Evolutionary conservation across 2,329 filamentous ascomycete genomes (phyloP), one percentile per base, ranked within the genome.

Genomic region (Grosmannia penicillata): DNA sequence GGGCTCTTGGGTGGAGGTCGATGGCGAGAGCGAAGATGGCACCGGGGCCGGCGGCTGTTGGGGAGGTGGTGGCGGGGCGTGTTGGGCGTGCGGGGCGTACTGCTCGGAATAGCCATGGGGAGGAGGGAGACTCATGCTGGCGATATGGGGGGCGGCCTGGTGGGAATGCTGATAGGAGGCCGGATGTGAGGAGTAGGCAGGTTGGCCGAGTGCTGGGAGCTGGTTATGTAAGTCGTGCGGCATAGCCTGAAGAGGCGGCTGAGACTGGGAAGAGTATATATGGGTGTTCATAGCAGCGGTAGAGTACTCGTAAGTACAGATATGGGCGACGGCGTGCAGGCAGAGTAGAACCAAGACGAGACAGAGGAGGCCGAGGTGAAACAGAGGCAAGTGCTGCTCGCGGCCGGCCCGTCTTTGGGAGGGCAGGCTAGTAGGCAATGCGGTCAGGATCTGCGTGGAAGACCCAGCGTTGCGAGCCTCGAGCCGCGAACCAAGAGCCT

Each of bases 151-250:
- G 9, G 32, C 34, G 8, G 36, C 36, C 15, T 41, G 39, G n/a
- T 37, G 32, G 15, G 33, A 33, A 31, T 40, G n/a, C n/a, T n/a
- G 41, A 8, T 47, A 43, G 11, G 43, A 30, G 9, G 32, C 34
- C 8, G 36, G 38, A 15, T 41, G 39, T 17, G 38, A 28, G 15
- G 33, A 33, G 33, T 40, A 43, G 30, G 26, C 36, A 15, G 38
- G 31, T 9, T 45, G 42, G 33, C 40, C 38, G 14, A 41, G 34
- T 3, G 41, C 36, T 7, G 45, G 40, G 5, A 43, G 38, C 25
- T 45, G 36, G 39, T 46, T 44, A 38, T 40, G 40, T 11, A 44
- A 31, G 19, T 45, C 45, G 38, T 45, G 40, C 19, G 30, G 36
- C 39, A 45, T 37, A 18, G 33, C 28, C 19, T 39, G 37, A n/a